Conservation (phyloP, 2,329 filamentous ascomycete species). For the Curvularia hawaiiensis region DNA sequence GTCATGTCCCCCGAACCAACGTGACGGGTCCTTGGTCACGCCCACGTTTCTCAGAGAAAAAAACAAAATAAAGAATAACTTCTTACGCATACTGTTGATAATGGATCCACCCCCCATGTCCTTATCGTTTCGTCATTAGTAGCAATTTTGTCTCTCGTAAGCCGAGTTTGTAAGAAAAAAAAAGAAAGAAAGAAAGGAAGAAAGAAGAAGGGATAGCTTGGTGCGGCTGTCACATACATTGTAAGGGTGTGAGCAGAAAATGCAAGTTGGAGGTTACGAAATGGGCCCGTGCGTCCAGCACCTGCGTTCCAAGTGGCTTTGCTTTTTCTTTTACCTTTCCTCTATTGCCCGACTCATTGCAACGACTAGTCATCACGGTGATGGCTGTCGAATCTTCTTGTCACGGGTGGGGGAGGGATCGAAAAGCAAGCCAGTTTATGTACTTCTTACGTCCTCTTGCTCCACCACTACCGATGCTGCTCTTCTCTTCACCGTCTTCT, state of each 20-base stretch:
- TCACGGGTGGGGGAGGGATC: background rate
- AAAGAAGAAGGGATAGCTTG: constrained; percentile 16
- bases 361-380: constrained; percentile 11
- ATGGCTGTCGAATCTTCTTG: constrained; percentile 8
- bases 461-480: background rate
- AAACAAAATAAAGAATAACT: background rate
- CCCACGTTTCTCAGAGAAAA: constrained; percentile 1
- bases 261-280: constrained; percentile 10
- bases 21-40: constrained; percentile 9
- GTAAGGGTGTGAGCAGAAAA: constrained; percentile 17
- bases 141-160: constrained; percentile 8
- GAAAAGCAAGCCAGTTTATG: background rate
- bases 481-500: background rate
- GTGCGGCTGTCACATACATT: constrained; percentile 6
- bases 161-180: constrained; percentile 9
- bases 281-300: constrained; percentile 1
- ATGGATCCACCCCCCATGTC: background rate
- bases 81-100: constrained; percentile 3
- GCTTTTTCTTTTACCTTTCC: constrained; percentile 17
- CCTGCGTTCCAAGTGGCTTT: constrained; percentile 19
- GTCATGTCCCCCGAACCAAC: constrained; percentile 6
- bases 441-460: background rate
- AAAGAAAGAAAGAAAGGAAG: constrained; percentile 11
- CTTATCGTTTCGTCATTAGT: constrained; percentile 7
- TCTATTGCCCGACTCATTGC: background rate